Evolutionary conservation across 192 early-diverging fungal species (phyloP).

Genomic region (Phycomyces blakesleeanus): DNA sequence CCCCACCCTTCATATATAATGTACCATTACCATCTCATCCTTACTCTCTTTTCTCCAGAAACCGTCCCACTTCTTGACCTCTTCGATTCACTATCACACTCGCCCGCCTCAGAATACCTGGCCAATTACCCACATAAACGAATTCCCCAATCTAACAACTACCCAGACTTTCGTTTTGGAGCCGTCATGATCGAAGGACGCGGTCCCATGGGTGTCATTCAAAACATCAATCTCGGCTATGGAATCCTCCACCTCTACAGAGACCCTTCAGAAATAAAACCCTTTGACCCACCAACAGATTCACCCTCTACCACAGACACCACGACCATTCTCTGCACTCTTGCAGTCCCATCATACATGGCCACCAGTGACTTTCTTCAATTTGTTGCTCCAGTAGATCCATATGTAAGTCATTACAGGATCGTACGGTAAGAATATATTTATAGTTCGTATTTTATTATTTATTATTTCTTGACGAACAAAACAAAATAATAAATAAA

Average conservation of each 20-base stretch:
- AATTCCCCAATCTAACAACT: neutral
- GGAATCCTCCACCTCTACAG: constrained; percentile 70
- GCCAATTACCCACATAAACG: neutral
- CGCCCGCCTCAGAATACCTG: constrained; percentile 3
- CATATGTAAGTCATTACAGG: constrained; percentile 73
- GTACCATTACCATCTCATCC: neutral
- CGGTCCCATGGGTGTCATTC: neutral
- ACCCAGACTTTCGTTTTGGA: constrained; percentile 11
- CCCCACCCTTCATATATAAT: neutral
- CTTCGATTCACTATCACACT: too few relatives aligned
- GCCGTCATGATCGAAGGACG: neutral
- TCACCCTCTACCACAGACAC: constrained; percentile 23
- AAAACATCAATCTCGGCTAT: constrained; percentile 16
- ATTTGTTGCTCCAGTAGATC: constrained; percentile 68
- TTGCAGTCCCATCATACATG: constrained; percentile 89
- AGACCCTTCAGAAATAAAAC: constrained; percentile 38
- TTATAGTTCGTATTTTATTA: too few relatives aligned
- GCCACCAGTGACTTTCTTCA: constrained; percentile 85
- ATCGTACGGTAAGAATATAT: constrained; percentile 65
- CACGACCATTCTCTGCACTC: constrained; percentile 57
- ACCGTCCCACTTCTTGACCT: too few relatives aligned
- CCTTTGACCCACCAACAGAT: neutral
- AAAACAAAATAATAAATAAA: too few relatives aligned
- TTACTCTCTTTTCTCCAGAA: neutral
- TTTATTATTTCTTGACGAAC: too few relatives aligned